These are phyloP conservation scores for Thymus quinquecostatus DNA, from an alignment of 257 asterid species.

Conservation along the genomic window DNA sequence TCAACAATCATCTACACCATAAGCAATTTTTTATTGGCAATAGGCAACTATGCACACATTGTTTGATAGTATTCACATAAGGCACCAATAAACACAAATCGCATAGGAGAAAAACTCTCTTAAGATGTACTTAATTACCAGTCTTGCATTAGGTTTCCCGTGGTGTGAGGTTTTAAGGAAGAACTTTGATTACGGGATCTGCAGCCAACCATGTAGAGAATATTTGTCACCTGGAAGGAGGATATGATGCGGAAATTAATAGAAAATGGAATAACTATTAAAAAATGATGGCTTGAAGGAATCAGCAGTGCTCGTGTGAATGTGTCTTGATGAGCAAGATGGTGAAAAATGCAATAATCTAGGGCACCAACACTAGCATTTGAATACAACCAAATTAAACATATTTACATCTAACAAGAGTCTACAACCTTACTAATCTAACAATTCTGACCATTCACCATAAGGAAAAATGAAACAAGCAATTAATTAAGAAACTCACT, in stretches of 20 bases:
- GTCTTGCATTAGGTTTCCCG: slow-evolving; percentile 84
- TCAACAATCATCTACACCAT: slow-evolving; percentile 24
- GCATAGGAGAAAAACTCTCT: slow-evolving; percentile 7
- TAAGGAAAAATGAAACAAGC: slow-evolving; percentile 18
- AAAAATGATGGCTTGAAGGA: slow-evolving; percentile 8
- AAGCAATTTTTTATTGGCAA: slow-evolving; percentile 15
- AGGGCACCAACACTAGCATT: not conserved
- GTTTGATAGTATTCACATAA: slow-evolving; percentile 15
- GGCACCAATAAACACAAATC: slow-evolving; percentile 13
- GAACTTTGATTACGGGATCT: slow-evolving; percentile 69
- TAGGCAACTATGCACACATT: not conserved
- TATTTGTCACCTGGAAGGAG: slow-evolving; percentile 62
- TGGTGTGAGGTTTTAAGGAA: slow-evolving; percentile 79
- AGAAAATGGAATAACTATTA: slow-evolving; percentile 17
- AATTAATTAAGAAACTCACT: slow-evolving; percentile 52
- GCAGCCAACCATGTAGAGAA: slow-evolving; percentile 71
- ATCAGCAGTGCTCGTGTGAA: not conserved
- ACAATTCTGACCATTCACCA: not conserved
- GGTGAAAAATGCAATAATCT: slow-evolving; percentile 19
- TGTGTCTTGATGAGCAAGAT: slow-evolving; percentile 15
- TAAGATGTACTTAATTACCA: slow-evolving; percentile 51
- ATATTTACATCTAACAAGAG: not conserved
- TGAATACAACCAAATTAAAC: not conserved
- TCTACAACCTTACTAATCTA: not conserved
- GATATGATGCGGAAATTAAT: slow-evolving; percentile 18